These are phyloP conservation scores for Leptographium lundbergii DNA, from an alignment of 2,329 filamentous ascomycete genomes.

Conservation along the genomic window DNA sequence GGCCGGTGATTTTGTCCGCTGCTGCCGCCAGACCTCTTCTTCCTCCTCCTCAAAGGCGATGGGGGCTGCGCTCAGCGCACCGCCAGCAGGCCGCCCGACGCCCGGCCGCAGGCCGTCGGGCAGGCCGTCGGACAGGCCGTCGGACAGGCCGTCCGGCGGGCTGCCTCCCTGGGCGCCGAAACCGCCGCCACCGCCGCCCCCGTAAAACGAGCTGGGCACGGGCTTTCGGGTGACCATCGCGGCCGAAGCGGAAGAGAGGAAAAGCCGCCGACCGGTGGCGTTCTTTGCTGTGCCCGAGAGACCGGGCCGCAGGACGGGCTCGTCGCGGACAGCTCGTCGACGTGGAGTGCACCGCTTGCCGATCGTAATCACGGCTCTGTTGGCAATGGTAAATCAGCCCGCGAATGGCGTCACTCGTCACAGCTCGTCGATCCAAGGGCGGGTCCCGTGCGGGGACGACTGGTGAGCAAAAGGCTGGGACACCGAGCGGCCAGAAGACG, in stretches of 20 bases:
- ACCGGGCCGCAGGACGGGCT: too few species aligned
- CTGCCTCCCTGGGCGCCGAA: too few species aligned
- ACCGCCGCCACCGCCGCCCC: neutral
- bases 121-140: neutral
- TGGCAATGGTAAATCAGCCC: neutral
- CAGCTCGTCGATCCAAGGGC: neutral
- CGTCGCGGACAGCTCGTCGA: too few species aligned
- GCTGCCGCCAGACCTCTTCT: constrained; percentile 22
- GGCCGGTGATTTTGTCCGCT: neutral
- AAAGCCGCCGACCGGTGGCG: neutral
- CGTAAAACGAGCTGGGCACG: constrained; percentile 13
- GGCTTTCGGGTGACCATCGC: constrained; percentile 30
- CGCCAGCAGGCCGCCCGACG: neutral
- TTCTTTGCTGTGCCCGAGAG: too few species aligned
- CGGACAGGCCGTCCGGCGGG: neutral
- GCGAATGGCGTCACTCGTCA: constrained; percentile 4
- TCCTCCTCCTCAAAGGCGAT: constrained; percentile 18
- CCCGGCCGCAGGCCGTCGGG: neutral
- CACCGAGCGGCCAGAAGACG: neutral
- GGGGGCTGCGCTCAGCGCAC: neutral
- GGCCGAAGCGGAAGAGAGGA: neutral
- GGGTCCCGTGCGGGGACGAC: neutral
- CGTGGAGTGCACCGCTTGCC: too few species aligned
- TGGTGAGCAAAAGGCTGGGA: neutral
- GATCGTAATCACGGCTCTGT: neutral